Conservation (phyloP, 1,284 basidiomycete species). For the Cutaneotrichosporon sp. region DNA sequence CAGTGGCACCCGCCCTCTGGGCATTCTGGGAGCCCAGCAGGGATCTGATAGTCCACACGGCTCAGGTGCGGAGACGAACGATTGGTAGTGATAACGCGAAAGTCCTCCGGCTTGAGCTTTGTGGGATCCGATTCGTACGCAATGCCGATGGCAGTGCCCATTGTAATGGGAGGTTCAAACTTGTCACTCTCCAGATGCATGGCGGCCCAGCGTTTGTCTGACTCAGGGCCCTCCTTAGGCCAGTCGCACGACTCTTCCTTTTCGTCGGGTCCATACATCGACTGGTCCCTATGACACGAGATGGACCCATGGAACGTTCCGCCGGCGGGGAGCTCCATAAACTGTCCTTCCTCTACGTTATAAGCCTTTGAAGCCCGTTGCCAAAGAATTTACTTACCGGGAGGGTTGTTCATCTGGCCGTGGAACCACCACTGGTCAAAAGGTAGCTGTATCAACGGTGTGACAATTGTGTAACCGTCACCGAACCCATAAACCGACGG, state of each 20-base stretch:
- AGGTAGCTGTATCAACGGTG: no score
- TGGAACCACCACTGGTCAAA: slow-evolving; percentile 65
- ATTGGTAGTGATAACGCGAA: slow-evolving; percentile 65
- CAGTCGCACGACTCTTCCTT: no score
- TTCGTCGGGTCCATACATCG: no score
- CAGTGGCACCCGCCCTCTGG: slow-evolving; percentile 60
- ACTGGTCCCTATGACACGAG: no score
- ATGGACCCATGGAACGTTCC: slow-evolving; percentile 11
- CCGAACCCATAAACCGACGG: no score
- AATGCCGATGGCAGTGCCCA: slow-evolving; percentile 52
- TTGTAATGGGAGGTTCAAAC: neutral
- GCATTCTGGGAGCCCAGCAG: slow-evolving; percentile 62
- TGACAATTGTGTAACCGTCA: no score
- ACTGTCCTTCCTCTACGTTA: slow-evolving; percentile 16
- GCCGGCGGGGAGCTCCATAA: slow-evolving; percentile 41
- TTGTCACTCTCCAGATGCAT: no score
- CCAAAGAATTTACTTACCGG: slow-evolving; percentile 7
- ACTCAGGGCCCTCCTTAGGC: no score
- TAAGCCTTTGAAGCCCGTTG: no score
- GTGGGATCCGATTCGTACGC: slow-evolving; percentile 59
- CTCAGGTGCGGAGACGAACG: slow-evolving; percentile 65
- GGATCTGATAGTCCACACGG: slow-evolving; percentile 60
- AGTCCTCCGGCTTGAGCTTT: slow-evolving; percentile 59
- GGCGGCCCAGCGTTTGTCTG: no score
- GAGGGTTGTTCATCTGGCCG: slow-evolving; percentile 37